phyloP scores from a whole-genome alignment of 129 eudicot species.

The Centrapalus pauciflorus region DNA sequence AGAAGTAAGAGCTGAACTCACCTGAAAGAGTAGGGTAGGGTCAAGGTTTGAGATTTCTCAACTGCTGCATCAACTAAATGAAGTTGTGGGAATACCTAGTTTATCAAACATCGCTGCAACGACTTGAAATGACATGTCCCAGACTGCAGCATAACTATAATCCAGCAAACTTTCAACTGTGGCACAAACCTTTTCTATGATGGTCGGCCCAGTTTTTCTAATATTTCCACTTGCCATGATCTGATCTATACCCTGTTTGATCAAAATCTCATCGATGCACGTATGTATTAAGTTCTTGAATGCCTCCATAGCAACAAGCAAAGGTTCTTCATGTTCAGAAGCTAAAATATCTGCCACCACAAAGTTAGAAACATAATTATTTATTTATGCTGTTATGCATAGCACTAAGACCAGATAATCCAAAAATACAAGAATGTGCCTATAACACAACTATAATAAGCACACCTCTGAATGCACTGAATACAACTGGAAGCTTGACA shows the following conservation, averaged over 20 bases:
- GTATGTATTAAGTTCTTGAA: constrained; percentile 62
- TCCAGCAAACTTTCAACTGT: constrained; percentile 76
- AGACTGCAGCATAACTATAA: constrained; percentile 64
- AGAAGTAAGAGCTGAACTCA: constrained; percentile 44
- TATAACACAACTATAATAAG: not conserved
- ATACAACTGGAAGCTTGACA: constrained; percentile 80
- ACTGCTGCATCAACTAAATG: not conserved
- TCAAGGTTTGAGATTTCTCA: not conserved
- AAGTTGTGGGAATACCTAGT: constrained; percentile 45
- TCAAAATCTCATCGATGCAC: constrained; percentile 79
- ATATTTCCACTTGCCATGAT: constrained; percentile 31
- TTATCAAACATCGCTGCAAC: constrained; percentile 84
- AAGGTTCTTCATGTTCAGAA: constrained; percentile 90
- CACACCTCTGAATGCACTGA: constrained; percentile 70
- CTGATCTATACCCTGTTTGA: constrained; percentile 81
- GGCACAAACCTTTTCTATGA: constrained; percentile 75
- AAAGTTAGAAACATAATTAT: constrained; percentile 6
- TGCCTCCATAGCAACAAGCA: constrained; percentile 65
- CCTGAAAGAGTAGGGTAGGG: constrained; percentile 37
- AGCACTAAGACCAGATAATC: not conserved
- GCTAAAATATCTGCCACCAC: constrained; percentile 63
- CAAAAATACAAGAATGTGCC: not conserved
- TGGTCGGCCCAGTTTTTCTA: constrained; percentile 57
- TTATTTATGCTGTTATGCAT: not conserved
- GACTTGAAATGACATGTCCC: constrained; percentile 95